Conservation (phyloP, 2,329 filamentous ascomycete genomes). For the Scopulariopsis brevicaulis region DNA sequence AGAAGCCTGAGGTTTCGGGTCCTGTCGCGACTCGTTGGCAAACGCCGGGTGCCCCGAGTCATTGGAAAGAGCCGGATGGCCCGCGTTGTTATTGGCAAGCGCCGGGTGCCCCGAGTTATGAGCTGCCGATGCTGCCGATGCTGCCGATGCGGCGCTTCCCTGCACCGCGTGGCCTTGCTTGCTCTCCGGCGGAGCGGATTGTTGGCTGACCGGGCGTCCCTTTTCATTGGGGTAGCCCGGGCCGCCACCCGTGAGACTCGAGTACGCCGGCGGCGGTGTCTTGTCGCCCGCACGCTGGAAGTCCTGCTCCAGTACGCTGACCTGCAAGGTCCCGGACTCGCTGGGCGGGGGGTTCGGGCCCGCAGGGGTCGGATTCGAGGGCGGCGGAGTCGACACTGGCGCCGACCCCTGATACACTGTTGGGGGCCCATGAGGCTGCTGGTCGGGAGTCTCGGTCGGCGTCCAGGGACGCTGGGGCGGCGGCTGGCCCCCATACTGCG, state of each 20-base stretch:
- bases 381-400: constrained; percentile 48
- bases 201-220: constrained; percentile 3
- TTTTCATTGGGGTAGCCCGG: constrained; percentile 73
- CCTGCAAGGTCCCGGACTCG: constrained; percentile 31
- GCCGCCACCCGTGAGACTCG: constrained; percentile 51
- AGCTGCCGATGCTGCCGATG: background rate
- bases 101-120: constrained; percentile 65
- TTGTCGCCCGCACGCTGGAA: constrained; percentile 73
- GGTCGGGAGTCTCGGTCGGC: constrained; percentile 80
- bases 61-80: constrained; percentile 86
- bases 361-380: constrained; percentile 20
- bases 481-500: constrained; percentile 55
- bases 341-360: constrained; percentile 15
- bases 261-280: constrained; percentile 92
- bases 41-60: constrained; percentile 82
- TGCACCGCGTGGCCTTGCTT: background rate
- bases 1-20: constrained; percentile 8
- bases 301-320: constrained; percentile 73
- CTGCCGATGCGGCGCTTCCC: background rate
- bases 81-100: constrained; percentile 72
- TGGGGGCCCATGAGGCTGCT: constrained; percentile 78
- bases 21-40: constrained; percentile 64
- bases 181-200: constrained; percentile 22
- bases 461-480: constrained; percentile 65
- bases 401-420: constrained; percentile 83